Base-by-base conservation (phyloP, 163 green algal genomes). In the Scenedesmus sp. region DNA sequence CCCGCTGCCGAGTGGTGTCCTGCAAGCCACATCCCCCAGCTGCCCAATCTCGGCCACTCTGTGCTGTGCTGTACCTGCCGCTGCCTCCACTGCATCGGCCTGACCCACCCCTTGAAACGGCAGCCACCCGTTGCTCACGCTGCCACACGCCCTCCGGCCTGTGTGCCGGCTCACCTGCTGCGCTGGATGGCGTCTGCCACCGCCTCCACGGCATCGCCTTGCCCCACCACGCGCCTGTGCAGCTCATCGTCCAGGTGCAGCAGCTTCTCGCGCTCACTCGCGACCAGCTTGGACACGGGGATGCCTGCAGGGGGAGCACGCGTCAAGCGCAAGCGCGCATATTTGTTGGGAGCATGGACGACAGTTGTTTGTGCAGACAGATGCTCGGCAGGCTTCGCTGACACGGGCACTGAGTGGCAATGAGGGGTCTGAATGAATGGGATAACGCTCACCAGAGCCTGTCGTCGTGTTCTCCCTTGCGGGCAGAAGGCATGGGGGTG, bases 171-270 rank as follows among this genome's bases (percentile, higher is more conserved):
- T 49, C 51, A 87, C 82, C 82, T 76, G 89, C 92, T 98, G 81
- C 94, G 90, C 93, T 96, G 94, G 81, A 96, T 96, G 43, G 94
- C 96, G 72, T 98, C 95, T 12, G 97, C 94, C 81, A 99, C 97
- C n/a, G 96, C 97, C 83, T 93, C 83, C 80, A 97, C 95, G 24
- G 96, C 95, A 72, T 95, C 65, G 30, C 65, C 30, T 30, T 76
- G 65, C 4, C 96, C 97, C 15, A 98, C 91, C 4, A 98, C 96
- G 35, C 97, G 91, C 91, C 96, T 92, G 93, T 98, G 96, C 84
- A 99, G 96, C 93, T 98, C 94, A n/a, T 98, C 96, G 0, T 91
- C 83, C 65, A 99, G 93, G 87, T 97, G 93, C 80, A 99, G 95
- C 90, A 99, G 97, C 95, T 99, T 99, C 43, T 97, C 95, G 33